A percentile compares a stretch with the other conserved stretches of the same genome.
Conservation (phyloP, 2,329 filamentous ascomycete genomes). For the Fusarium coicis region DNA sequence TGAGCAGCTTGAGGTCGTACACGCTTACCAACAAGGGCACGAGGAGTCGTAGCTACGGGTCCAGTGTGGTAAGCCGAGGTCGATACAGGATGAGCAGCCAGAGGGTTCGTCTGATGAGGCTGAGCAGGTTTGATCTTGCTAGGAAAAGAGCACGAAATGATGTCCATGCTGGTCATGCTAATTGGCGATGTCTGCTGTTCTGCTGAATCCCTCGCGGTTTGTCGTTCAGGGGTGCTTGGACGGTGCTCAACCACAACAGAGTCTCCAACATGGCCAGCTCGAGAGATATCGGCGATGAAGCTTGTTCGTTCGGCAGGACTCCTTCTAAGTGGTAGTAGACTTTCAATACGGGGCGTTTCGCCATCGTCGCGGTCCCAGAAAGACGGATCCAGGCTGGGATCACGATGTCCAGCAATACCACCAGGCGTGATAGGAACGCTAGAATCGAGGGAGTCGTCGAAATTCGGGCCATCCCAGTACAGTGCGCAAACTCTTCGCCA, state of each 20-base stretch:
- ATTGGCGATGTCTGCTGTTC: constrained; percentile 57
- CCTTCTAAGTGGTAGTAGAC: constrained; percentile 48
- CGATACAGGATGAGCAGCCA: constrained; percentile 67
- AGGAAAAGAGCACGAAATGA: constrained; percentile 72
- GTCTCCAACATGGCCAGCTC: constrained; percentile 59
- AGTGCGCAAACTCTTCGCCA: constrained; percentile 91
- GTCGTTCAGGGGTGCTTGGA: constrained; percentile 60
- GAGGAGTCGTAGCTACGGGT: constrained; percentile 68
- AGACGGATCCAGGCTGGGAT: constrained; percentile 64
- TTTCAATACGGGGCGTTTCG: constrained; percentile 58
- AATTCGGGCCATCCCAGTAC: constrained; percentile 85
- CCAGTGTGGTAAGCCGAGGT: constrained; percentile 59
- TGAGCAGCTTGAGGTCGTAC: constrained; percentile 68
- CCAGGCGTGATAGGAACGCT: constrained; percentile 79
- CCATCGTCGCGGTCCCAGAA: constrained; percentile 62
- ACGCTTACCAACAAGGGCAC: constrained; percentile 67
- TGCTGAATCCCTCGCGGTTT: constrained; percentile 35
- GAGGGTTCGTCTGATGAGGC: constrained; percentile 53
- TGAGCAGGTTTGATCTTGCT: constrained; percentile 59
- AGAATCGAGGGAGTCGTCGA: constrained; percentile 68
- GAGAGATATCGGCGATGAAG: constrained; percentile 60
- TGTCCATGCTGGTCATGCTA: constrained; percentile 69
- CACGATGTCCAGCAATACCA: constrained; percentile 72
- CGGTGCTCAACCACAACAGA: constrained; percentile 57
- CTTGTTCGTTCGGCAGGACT: constrained; percentile 46